Evolutionary conservation across 352 stramenopile genomes (phyloP), one percentile per base, ranked within the genome.

Genomic region (Pythium oligandrum): DNA sequence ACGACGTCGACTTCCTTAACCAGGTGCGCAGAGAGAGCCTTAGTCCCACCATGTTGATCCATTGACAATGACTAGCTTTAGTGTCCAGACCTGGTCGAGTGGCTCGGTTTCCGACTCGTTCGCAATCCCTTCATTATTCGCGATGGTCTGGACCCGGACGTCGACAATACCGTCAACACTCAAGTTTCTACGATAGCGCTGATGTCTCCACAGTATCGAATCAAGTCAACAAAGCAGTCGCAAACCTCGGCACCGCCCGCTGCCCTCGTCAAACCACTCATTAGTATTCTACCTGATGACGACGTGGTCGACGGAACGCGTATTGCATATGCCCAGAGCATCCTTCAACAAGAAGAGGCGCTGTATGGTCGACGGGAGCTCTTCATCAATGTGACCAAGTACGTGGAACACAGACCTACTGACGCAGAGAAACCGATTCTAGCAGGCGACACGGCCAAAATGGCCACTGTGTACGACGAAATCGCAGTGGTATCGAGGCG

Each of bases 1-100:
- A 83, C 47, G 77, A 88, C 53, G 44, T 71, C 5, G 61, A 86
- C 50, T 82, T 83, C 42, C 56, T 88, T 37, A 64, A 88, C 51
- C 51, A 64, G 32, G 63, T 54, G 35, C 17, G 17, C 17, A 26
- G 17, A 26, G 17, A 26, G 17, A 26, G 17, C 17, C 17, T 26
- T 26, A 26, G 17, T 26, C 17, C 17, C 17, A 26, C 17, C 17
- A 26, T 26, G 17, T 26, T 26, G 17, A 26, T 26, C 17, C 17
- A 26, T 26, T 26, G 17, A 12, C 38, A 8, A 42, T 42, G 38
- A 12, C 7, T 12, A 33, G 3, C 45, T 7, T 31, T 35, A 64
- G 48, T 60, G 30, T 42, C 17, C 49, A 1, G 61, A 70, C 10
- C 47, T 88, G 35, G 64, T 77, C 9, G 61, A 70, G 4, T 88